These are phyloP conservation scores for Salix exigua DNA, from an alignment of 345 rosid genomes.

Conservation along the genomic window DNA sequence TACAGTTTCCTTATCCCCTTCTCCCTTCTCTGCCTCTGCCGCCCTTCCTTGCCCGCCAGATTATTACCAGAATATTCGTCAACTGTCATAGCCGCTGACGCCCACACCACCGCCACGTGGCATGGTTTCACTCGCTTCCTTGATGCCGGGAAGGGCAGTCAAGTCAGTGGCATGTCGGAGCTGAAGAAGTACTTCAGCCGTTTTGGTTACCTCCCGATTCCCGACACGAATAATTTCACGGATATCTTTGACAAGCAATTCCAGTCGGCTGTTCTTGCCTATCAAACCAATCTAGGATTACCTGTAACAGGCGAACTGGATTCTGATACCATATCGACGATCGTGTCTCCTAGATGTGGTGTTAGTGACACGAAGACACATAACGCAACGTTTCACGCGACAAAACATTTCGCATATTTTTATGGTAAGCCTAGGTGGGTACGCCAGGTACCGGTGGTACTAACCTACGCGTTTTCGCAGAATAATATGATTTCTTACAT, in stretches of 20 bases:
- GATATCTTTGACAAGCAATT: conserved; percentile 59
- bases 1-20: conserved; percentile 22
- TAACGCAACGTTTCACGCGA: conserved; percentile 27
- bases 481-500: conserved; percentile 54
- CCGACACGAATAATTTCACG: conserved; percentile 33
- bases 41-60: conserved; percentile 42
- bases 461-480: conserved; percentile 67
- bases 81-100: conserved; percentile 27
- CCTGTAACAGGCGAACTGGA: conserved; percentile 65
- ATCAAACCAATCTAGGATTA: conserved; percentile 63
- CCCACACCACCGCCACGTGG: conserved; percentile 56
- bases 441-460: conserved; percentile 35
- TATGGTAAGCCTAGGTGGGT: conserved; percentile 70
- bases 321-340: conserved; percentile 47
- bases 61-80: conserved; percentile 32
- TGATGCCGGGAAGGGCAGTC: conserved; percentile 62
- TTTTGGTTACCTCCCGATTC: conserved; percentile 62
- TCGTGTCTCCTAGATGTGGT: conserved; percentile 81
- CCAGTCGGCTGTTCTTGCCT: conserved; percentile 48
- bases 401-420: conserved; percentile 60
- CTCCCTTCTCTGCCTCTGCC: conserved; percentile 26
- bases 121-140: conserved; percentile 58
- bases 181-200: conserved; percentile 74
- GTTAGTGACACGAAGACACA: conserved; percentile 39
- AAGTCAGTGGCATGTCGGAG: conserved; percentile 71